phyloP scores from a whole-genome alignment of 1,139 yeast genomes.

The Suhomyces atakaporum region DNA sequence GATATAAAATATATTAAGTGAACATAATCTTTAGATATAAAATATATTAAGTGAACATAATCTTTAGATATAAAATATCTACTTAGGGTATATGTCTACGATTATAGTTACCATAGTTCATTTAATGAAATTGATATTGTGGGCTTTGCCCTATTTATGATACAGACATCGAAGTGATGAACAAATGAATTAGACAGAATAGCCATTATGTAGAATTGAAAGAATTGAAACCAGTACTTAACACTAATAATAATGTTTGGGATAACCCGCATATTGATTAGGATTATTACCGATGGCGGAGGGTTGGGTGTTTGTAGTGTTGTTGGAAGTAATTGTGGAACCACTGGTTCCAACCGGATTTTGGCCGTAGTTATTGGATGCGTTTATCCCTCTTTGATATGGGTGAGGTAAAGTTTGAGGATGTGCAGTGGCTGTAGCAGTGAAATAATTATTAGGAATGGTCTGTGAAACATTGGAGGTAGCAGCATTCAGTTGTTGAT shows the following conservation, averaged over 20 bases:
- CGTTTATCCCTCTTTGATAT: conserved; percentile 13
- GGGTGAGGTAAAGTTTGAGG: conserved; percentile 18
- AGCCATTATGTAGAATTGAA: conserved; percentile 3
- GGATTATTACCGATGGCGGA: conserved; percentile 7
- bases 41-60: no score
- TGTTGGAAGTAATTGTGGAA: conserved; percentile 6
- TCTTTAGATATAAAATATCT: no score
- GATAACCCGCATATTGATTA: conserved; percentile 14
- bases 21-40: no score
- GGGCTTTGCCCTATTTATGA: no score
- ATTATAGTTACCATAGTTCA: no score
- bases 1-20: no score
- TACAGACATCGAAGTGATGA: no score
- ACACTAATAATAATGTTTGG: conserved; percentile 19
- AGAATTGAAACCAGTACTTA: conserved; percentile 6
- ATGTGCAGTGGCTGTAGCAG: conserved; percentile 13
- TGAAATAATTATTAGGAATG: conserved; percentile 12
- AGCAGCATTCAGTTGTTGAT: no score
- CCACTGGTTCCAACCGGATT: conserved; percentile 8
- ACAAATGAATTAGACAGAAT: no score
- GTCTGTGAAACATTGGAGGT: no score
- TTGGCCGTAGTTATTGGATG: conserved; percentile 4
- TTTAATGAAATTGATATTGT: no score
- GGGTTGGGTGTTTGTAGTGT: conserved; percentile 7
- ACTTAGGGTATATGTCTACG: no score